A percentile compares a stretch with the other conserved stretches of the same genome.
Evolutionary conservation across 345 rosid species (phyloP).

Genomic region (Salix exigua): DNA sequence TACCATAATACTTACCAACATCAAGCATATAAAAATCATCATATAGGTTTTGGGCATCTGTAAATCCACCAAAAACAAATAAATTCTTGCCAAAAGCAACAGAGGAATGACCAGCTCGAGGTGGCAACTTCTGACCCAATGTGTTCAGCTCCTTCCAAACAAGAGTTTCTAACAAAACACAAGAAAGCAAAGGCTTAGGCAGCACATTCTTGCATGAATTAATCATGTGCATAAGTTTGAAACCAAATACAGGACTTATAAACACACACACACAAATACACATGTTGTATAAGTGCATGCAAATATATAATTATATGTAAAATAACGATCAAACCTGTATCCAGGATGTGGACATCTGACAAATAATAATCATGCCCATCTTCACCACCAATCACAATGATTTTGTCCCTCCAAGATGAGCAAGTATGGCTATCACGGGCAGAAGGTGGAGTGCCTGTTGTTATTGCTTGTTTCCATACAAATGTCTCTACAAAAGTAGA

Average conservation of each 20-base stretch:
- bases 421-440: constrained; percentile 95
- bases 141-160: constrained; percentile 81
- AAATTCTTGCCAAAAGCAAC: constrained; percentile 79
- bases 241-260: background rate
- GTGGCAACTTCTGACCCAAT: constrained; percentile 72
- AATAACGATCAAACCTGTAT: constrained; percentile 59
- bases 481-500: constrained; percentile 61
- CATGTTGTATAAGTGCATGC: background rate
- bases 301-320: background rate
- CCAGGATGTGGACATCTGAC: constrained; percentile 92
- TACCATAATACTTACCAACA: constrained; percentile 54
- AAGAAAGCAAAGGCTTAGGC: constrained; percentile 4
- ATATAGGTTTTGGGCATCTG: constrained; percentile 85
- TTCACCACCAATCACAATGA: constrained; percentile 94
- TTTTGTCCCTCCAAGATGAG: constrained; percentile 87
- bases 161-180: constrained; percentile 58
- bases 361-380: constrained; percentile 87
- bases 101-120: constrained; percentile 96
- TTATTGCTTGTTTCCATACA: constrained; percentile 77
- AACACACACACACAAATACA: background rate
- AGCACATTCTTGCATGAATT: background rate
- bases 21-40: constrained; percentile 85
- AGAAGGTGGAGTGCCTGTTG: constrained; percentile 82
- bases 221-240: background rate
- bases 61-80: constrained; percentile 94